Conservation (phyloP, 495 filamentous ascomycete genomes). For the Emericellopsis terricola region DNA sequence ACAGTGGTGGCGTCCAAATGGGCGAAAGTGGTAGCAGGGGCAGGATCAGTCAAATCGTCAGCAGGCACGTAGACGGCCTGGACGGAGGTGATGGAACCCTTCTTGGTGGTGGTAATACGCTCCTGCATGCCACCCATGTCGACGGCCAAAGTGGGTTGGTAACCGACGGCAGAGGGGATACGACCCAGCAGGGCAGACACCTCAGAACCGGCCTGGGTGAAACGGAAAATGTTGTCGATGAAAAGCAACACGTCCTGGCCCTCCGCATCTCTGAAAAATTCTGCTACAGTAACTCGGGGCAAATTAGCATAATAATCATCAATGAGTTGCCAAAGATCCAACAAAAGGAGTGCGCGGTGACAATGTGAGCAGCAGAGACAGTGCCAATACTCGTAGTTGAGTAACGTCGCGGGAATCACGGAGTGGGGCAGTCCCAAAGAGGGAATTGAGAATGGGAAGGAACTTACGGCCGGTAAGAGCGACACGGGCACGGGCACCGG, state of each 20-base stretch:
- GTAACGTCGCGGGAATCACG: too few species aligned
- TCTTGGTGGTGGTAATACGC: conserved; percentile 98
- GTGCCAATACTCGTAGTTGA: too few species aligned
- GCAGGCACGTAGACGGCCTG: conserved; percentile 99
- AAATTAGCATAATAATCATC: too few species aligned
- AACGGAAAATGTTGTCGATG: conserved; percentile 99
- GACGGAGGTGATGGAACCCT: conserved; percentile 99
- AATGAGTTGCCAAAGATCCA: too few species aligned
- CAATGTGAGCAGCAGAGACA: too few species aligned
- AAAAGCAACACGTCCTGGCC: conserved; percentile 98
- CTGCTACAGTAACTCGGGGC: too few species aligned
- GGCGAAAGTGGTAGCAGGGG: conserved; percentile 97
- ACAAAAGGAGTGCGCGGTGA: too few species aligned
- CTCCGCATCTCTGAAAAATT: conserved; percentile 95
- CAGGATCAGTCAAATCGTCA: conserved; percentile 99
- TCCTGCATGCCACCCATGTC: conserved; percentile 99
- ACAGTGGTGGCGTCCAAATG: conserved; percentile 99
- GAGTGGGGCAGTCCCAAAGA: too few species aligned
- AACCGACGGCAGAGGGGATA: conserved; percentile 99
- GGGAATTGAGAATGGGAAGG: too few species aligned
- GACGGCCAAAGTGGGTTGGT: conserved; percentile 98
- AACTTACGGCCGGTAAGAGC: conserved; percentile 81
- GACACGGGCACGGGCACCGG: conserved; percentile 98
- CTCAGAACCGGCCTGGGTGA: conserved; percentile 99
- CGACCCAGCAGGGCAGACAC: conserved; percentile 98